Evolutionary conservation across 139 green algal genomes (phyloP), one percentile per base, ranked within the genome.

Genomic region (Tetradesmus obliquus): DNA sequence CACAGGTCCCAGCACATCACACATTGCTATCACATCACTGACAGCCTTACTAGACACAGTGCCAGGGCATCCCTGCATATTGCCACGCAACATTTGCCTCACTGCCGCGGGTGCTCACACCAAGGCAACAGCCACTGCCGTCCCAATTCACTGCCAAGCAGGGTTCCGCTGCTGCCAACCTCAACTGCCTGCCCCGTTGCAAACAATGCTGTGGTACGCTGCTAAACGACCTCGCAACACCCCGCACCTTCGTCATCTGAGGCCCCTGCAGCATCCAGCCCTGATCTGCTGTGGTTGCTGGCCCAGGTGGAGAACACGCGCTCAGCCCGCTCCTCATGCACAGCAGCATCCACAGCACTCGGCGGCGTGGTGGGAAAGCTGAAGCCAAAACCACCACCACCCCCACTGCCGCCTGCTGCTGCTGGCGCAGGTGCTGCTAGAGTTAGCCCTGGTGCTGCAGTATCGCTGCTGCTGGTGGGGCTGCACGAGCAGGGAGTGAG

Each of bases 281-380:
- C 55, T 13, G 90, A 79, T 24, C 71, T 54, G 92, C 94, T 96
- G 24, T 94, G 92, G 17, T 93, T 91, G 22, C 93, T 95, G 2
- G 94, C 90, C 94, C 94, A 96, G 0, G 94, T 95, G 1, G 88
- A 93, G 60, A 96, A 94, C 57, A 94, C 79, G 1, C 66, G 71
- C 76, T 86, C 88, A 19, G 89, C 89, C 5, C 81, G 91, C 74
- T 79, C 85, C 87, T 91, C 85, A 55, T 91, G 91, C 79, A 93
- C 79, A 51, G 71, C 74, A 6, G 83, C 91, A 60, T 85, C 79
- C 19, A 55, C 84, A 58, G 83, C 85, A 22, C 58, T 88, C 5
- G 89, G 92, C 55, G 92, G 92, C 0, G 94, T 94, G 3, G 93
- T 84, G 3, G 94, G 94, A 87, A 96, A 96, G 86, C 91, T 95